Base-by-base conservation (phyloP, 306 rosid genomes). In the Quercus variabilis region DNA sequence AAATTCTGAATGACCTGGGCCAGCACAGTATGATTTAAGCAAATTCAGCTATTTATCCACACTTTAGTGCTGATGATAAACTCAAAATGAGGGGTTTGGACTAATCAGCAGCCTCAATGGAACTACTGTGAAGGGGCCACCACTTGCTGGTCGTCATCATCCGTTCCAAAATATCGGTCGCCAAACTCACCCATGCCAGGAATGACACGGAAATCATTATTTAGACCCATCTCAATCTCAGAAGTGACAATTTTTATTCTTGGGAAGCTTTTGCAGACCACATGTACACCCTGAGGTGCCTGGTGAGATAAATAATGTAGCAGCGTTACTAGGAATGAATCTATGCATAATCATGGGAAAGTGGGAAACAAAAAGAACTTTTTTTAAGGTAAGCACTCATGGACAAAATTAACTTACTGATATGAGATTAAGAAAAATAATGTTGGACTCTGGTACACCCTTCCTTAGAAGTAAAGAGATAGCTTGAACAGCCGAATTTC, bases 131-230 rank as follows among this genome's bases (percentile, higher is more conserved):
- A 83, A 51, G 87, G 78, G 82, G 79, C 58, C 80, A 80, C 86
- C 83, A 75, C 82, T 74, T 72, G 88, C 83, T 78, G 88, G 52
- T 89, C 92, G 11, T 92, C 97, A 54, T 95, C 98, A 77, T 96
- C 99, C 2, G 99, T 96, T 86, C 99, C 99, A 74, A 96, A 96
- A 81, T 96, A 96, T 20, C 98, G 73, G 88, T 96, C 99, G 65
- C 99, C 99, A 83, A 96, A 96, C 87, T 96, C 99, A 3, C 98
- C 99, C 99, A 96, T 96, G 69, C 99, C 98, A 0, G 99, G 99
- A 30, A 93, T 74, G 52, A 96, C 99, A 9, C 99, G 96, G 72
- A 86, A 96, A 82, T 96, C 94, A 72, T 82, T 74, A 76, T 93
- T 96, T 87, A 96, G 83, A 80, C 98, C 97, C 52, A 20, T 83